These are phyloP conservation scores for Aspergillus quadricinctus DNA, from an alignment of 2,329 filamentous ascomycete species.

Conservation along the genomic window DNA sequence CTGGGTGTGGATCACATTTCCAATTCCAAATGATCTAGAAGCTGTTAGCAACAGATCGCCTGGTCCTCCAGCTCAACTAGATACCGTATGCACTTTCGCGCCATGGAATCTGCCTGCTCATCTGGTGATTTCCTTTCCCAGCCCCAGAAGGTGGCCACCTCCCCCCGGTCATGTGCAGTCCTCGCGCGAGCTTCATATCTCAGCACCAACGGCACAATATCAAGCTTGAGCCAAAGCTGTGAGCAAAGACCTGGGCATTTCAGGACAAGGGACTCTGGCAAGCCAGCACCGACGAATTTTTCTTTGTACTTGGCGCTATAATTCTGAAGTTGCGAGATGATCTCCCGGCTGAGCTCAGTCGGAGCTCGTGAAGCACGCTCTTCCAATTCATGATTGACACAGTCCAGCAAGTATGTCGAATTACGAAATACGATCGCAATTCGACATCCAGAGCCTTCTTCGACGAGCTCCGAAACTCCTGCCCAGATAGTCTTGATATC, in stretches of 20 bases:
- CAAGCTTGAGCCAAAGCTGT: conserved; percentile 66
- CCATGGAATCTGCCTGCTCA: conserved; percentile 74
- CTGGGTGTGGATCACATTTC: conserved; percentile 59
- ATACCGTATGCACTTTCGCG: conserved; percentile 67
- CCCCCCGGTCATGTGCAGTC: background rate
- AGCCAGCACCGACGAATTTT: conserved; percentile 68
- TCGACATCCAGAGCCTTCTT: background rate
- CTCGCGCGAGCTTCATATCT: conserved; percentile 8
- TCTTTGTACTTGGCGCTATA: conserved; percentile 62
- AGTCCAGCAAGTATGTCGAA: conserved; percentile 66
- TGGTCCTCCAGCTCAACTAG: background rate
- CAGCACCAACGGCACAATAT: conserved; percentile 66
- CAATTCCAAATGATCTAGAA: conserved; percentile 63
- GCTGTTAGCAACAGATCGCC: background rate
- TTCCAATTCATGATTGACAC: conserved; percentile 33
- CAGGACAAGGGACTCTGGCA: conserved; percentile 55
- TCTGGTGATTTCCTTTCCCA: conserved; percentile 59
- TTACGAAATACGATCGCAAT: conserved; percentile 66
- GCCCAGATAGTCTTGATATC: too few species aligned
- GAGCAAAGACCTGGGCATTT: conserved; percentile 62
- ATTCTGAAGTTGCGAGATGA: conserved; percentile 51
- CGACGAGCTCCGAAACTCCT: background rate
- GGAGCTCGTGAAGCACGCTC: conserved; percentile 52
- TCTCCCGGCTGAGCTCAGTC: conserved; percentile 52
- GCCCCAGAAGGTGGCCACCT: conserved; percentile 20